Evolutionary conservation across 2,329 filamentous ascomycete species (phyloP).

Genomic region (Cercospora berteroae): DNA sequence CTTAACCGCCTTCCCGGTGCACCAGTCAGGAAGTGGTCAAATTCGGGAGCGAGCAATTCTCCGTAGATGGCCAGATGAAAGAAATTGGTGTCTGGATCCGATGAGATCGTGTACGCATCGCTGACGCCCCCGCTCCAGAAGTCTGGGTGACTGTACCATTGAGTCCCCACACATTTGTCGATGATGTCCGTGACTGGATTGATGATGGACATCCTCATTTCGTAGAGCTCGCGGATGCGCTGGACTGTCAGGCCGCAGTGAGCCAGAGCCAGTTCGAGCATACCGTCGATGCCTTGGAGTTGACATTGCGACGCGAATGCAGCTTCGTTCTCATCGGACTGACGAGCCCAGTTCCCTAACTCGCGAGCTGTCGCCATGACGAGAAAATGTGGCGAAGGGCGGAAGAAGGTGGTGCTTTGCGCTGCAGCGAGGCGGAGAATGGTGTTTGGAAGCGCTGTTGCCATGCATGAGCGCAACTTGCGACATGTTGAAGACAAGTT

Average conservation of each 20-base stretch:
- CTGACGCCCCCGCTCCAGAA: slow-evolving; percentile 39
- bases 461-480: slow-evolving; percentile 28
- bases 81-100: slow-evolving; percentile 29
- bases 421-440: slow-evolving; percentile 38
- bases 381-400: slow-evolving; percentile 40
- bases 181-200: slow-evolving; percentile 38
- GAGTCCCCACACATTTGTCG: slow-evolving; percentile 36
- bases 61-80: slow-evolving; percentile 39
- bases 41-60: slow-evolving; percentile 33
- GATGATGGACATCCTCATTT: slow-evolving; percentile 34
- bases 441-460: slow-evolving; percentile 26
- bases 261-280: slow-evolving; percentile 35
- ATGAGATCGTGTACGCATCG: slow-evolving; percentile 32
- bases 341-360: slow-evolving; percentile 38
- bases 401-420: slow-evolving; percentile 39
- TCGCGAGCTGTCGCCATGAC: slow-evolving; percentile 37
- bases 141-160: slow-evolving; percentile 30
- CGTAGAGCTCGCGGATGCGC: slow-evolving; percentile 35
- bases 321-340: slow-evolving; percentile 25
- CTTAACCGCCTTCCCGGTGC: slow-evolving; percentile 10
- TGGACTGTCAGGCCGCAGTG: slow-evolving; percentile 36
- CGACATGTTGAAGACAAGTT: slow-evolving; percentile 35
- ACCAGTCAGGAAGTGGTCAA: slow-evolving; percentile 28
- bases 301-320: slow-evolving; percentile 20
- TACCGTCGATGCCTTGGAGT: slow-evolving; percentile 35